Base-by-base conservation (phyloP, 345 rosid species). In the Lepidium sativum region DNA sequence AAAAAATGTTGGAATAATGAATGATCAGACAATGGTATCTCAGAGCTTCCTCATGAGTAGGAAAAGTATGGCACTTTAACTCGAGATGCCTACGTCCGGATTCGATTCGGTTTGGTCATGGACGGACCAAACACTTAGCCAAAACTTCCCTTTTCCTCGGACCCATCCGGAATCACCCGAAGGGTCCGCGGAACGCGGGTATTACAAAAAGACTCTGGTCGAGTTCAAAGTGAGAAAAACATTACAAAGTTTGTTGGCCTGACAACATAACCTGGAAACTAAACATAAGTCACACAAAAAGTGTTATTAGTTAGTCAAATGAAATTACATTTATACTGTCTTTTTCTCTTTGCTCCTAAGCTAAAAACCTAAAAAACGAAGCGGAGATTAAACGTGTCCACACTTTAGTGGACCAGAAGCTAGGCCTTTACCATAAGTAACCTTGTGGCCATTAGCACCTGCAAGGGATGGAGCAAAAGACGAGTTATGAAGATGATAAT, bases 121-220 rank as follows among this genome's bases (percentile, higher is more conserved):
- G n/a, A n/a, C n/a, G n/a, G n/a, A n/a, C n/a, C n/a, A n/a, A n/a
- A n/a, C n/a, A n/a, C n/a, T n/a, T n/a, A n/a, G n/a, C n/a, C n/a
- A n/a, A n/a, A n/a, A n/a, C n/a, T n/a, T n/a, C n/a, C n/a, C n/a
- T n/a, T n/a, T n/a, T n/a, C n/a, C n/a, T n/a, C n/a, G n/a, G n/a
- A n/a, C n/a, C n/a, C n/a, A n/a, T n/a, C n/a, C n/a, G n/a, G n/a
- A n/a, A n/a, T n/a, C n/a, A n/a, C n/a, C n/a, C n/a, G n/a, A n/a
- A n/a, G n/a, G n/a, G n/a, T n/a, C n/a, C n/a, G n/a, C n/a, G n/a
- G n/a, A n/a, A n/a, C n/a, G n/a, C n/a, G n/a, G n/a, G n/a, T n/a
- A n/a, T n/a, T n/a, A n/a, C n/a, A n/a, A n/a, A n/a, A 25, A 91
- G 69, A 77, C 85, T 83, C 78, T 91, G 91, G 63, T 91, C 98